These are phyloP conservation scores for Chlorella ohadii DNA, from an alignment of 139 green algal species.

Conservation along the genomic window DNA sequence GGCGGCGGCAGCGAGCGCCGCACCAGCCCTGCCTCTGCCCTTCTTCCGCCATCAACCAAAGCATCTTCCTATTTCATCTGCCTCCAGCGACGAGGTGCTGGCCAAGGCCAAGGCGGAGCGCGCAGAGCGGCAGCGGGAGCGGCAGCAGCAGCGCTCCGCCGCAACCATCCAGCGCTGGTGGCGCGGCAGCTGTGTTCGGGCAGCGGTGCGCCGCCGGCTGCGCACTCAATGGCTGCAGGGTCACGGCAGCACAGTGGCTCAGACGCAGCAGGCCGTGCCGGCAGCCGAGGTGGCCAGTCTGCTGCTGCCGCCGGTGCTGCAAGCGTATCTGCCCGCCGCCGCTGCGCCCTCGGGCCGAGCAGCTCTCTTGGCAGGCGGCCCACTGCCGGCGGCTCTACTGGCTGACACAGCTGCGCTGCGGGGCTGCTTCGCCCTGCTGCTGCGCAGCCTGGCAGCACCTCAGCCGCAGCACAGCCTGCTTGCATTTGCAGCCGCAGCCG, in stretches of 20 bases:
- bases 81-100: constrained; percentile 14
- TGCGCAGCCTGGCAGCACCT: constrained; percentile 43
- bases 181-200: neutral
- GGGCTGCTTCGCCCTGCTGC: constrained; percentile 57
- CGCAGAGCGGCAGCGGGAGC: constrained; percentile 5
- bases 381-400: neutral
- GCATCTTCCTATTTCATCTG: too few relatives aligned
- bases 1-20: too few relatives aligned
- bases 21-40: neutral
- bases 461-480: constrained; percentile 35
- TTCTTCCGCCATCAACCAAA: too few relatives aligned
- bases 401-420: constrained; percentile 32
- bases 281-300: neutral
- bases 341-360: constrained; percentile 1
- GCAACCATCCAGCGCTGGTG: neutral
- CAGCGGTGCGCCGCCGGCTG: neutral
- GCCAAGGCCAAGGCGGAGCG: constrained; percentile 26
- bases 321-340: constrained; percentile 11
- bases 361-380: neutral
- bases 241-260: constrained; percentile 2
- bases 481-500: neutral
- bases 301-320: constrained; percentile 30
- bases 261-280: neutral
- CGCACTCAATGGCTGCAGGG: constrained; percentile 15
- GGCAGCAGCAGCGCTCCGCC: neutral